These are phyloP conservation scores for Epichloe glyceriae DNA, from an alignment of 2,329 filamentous ascomycete genomes.

Conservation along the genomic window DNA sequence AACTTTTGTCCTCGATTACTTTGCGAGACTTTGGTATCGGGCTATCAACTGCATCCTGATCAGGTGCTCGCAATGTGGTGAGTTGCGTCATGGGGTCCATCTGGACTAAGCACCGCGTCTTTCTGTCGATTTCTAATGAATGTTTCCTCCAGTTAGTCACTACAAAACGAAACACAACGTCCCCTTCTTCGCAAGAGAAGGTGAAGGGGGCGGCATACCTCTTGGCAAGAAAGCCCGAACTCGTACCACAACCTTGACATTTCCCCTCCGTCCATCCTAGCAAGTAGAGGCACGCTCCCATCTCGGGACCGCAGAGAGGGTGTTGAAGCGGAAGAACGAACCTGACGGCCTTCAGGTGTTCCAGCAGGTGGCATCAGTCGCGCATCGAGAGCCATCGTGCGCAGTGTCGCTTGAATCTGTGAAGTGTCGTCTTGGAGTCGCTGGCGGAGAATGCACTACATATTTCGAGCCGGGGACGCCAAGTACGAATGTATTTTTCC, in stretches of 20 bases:
- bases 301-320: conserved; percentile 65
- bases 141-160: background rate
- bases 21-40: conserved; percentile 54
- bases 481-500: background rate
- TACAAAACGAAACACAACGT: too few relatives aligned
- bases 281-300: conserved; percentile 44
- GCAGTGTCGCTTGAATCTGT: conserved; percentile 26
- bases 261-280: conserved; percentile 53
- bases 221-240: conserved; percentile 67
- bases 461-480: conserved; percentile 9
- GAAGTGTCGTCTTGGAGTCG: conserved; percentile 27
- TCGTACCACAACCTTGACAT: conserved; percentile 71
- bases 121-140: conserved; percentile 60
- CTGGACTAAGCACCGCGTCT: conserved; percentile 71
- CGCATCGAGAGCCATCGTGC: conserved; percentile 28
- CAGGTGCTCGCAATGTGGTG: conserved; percentile 67
- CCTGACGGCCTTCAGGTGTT: conserved; percentile 21
- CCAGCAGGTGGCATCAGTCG: conserved; percentile 33
- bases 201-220: conserved; percentile 31
- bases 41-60: conserved; percentile 27
- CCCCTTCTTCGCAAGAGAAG: background rate
- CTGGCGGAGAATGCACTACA: conserved; percentile 27
- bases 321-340: conserved; percentile 61
- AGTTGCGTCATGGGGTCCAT: conserved; percentile 84
- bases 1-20: conserved; percentile 79